Evolutionary conservation across 1,284 basidiomycete species (phyloP), one percentile per base, ranked within the genome.

Genomic region (Pulveroboletus sp.): DNA sequence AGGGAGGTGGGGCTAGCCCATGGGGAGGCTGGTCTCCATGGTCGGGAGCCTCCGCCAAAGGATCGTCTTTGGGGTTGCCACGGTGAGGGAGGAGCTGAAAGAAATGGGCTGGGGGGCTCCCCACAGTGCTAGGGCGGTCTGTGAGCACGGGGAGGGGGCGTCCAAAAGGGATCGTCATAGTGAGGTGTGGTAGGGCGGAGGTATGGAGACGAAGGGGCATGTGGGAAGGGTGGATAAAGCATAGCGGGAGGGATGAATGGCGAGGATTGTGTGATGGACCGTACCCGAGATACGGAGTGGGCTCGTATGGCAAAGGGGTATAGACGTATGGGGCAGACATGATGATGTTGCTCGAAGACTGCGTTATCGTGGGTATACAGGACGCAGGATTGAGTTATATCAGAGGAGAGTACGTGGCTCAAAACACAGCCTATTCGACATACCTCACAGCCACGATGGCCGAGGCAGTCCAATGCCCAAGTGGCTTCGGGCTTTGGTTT

Each of bases 321-420:
- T 73, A 79, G 35, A 75, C 60, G 60, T 70, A 79, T 54, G 78
- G 76, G 16, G 49, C 65, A 35, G 75, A 71, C 77, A 79, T 79
- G 56, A 41, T 53, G 49, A 10, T 58, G 11, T 24, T 46, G 56
- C 40, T 36, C 11, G 24, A 26, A 21, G 32, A n/a, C 41, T 48
- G 24, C 24, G 54, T 44, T 53, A 26, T 41, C 43, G 52, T 17
- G 37, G 48, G 3, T 12, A 8, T 33, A 37, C 6, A 4, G 17
- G 11, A 21, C 17, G 39, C 7, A 16, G 13, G 11, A n/a, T 19
- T 16, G 33, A 40, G 6, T 52, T 67, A 58, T 66, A 68, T 68
- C 57, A 65, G 35, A 41, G n/a, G n/a, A n/a, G n/a, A n/a, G n/a
- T n/a, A n/a, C n/a, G n/a, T n/a, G n/a, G n/a, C n/a, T n/a, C n/a